These are phyloP conservation scores for Solanum pennellii DNA, from an alignment of 257 asterid species.

Conservation along the genomic window DNA sequence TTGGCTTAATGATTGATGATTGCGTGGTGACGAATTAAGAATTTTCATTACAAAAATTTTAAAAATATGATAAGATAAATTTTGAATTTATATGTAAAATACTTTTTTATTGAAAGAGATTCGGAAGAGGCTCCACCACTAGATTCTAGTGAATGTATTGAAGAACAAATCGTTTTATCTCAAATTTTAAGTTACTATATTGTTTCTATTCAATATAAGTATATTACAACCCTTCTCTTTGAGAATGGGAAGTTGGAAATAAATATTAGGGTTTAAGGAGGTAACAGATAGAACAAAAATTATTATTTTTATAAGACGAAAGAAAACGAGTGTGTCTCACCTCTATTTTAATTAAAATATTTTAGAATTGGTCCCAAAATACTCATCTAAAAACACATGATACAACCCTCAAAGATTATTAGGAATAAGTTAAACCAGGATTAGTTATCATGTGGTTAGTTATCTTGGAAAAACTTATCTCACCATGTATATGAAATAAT, in stretches of 20 bases:
- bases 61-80: not conserved
- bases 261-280: not conserved
- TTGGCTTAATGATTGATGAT: not conserved
- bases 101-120: not conserved
- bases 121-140: not conserved
- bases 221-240: not conserved
- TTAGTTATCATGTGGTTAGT: no score
- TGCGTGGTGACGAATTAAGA: not conserved
- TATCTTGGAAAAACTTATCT: rapidly evolving
- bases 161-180: not conserved
- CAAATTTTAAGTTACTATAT: not conserved
- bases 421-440: no score
- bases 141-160: not conserved
- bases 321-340: not conserved
- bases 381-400: not conserved
- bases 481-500: no score
- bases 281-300: not conserved
- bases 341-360: no score
- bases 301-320: not conserved
- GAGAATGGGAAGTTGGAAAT: not conserved
- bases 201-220: not conserved
- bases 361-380: not conserved
- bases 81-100: no score
- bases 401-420: not conserved
- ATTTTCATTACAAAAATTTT: not conserved